Base-by-base conservation (phyloP, 805 yeast genomes). In the Yarrowia sp. region DNA sequence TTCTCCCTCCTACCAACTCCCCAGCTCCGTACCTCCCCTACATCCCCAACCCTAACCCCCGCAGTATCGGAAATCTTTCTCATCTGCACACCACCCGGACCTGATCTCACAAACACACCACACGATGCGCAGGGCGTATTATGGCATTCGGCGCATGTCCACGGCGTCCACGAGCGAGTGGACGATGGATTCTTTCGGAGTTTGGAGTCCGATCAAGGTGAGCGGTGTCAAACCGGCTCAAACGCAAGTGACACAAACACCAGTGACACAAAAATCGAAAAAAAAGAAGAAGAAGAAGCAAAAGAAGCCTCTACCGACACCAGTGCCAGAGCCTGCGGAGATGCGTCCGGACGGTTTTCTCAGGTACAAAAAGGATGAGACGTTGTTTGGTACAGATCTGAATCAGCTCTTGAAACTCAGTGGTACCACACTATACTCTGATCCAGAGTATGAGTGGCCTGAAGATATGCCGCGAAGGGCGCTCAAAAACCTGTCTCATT, bases 91-190 rank as follows among this genome's bases (percentile, higher is more conserved):
- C 28, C 4, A 22, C 28, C 5, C 28, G 28, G 28, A 22, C 28
- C 28, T 22, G 28, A 22, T 22, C 28, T 10, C 53, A 32, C 14
- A n/a, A 47, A 10, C 42, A 32, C 53, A 47, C 53, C 22, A 38
- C 44, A 53, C 33, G 7, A 53, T 53, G 60, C 60, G 44, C 32
- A 39, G 42, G 44, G 45, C 36, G 35, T 38, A 22, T 28, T 36
- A n/a, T 44, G 60, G 60, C 10, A 4, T 53, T 14, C 39, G 60
- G 35, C 60, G 60, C 36, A 53, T 53, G 44, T 53, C 60, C 36
- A 53, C 60, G 4, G 39, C 36, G 28, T 33, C 44, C 6, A 22
- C n/a, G 7, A 38, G 32, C n/a, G 36, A 3, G 22, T 53, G 60
- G 60, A 8, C 5, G 4, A 36, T 28, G 17, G 45, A 53, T 22